phyloP scores from a whole-genome alignment of 2,329 filamentous ascomycete genomes.

The Ceratocystis harringtonii region DNA sequence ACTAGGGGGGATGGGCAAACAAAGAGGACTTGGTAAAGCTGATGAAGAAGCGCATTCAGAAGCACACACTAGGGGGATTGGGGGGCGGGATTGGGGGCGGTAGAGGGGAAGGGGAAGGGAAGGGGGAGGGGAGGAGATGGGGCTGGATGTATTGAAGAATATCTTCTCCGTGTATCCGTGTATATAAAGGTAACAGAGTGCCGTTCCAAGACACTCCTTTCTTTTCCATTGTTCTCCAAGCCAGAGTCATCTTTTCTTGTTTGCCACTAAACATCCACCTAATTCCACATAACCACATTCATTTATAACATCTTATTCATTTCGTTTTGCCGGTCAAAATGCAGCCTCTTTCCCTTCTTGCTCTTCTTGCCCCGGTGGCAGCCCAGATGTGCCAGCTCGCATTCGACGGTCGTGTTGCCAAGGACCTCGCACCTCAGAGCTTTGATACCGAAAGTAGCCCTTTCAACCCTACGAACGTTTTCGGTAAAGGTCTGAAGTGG shows the following conservation, averaged over 20 bases:
- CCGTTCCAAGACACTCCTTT: not conserved
- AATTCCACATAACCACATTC: not conserved
- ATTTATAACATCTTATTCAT: not conserved
- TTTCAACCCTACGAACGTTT: slow-evolving; percentile 38
- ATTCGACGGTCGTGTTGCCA: slow-evolving; percentile 34
- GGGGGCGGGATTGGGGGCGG: not conserved
- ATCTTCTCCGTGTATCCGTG: not conserved
- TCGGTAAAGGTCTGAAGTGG: slow-evolving; percentile 37
- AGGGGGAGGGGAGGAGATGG: not conserved
- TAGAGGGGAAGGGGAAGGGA: no score
- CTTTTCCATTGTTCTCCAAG: not conserved
- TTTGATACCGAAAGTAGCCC: slow-evolving; percentile 29
- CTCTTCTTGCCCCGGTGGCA: slow-evolving; percentile 10
- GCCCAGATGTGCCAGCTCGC: slow-evolving; percentile 17
- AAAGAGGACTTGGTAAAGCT: not conserved
- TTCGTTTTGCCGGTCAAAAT: slow-evolving; percentile 16
- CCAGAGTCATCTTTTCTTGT: slow-evolving; percentile 8
- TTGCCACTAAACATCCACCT: not conserved
- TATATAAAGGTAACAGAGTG: not conserved
- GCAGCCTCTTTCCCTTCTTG: slow-evolving; percentile 23
- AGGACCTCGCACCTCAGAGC: slow-evolving; percentile 25
- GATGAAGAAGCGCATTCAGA: not conserved
- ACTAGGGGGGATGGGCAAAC: not conserved
- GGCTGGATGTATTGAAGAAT: not conserved
- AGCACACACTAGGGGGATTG: not conserved